These are phyloP conservation scores for Rhodotorula sp. DNA, from an alignment of 1,284 basidiomycete species.

Conservation along the genomic window DNA sequence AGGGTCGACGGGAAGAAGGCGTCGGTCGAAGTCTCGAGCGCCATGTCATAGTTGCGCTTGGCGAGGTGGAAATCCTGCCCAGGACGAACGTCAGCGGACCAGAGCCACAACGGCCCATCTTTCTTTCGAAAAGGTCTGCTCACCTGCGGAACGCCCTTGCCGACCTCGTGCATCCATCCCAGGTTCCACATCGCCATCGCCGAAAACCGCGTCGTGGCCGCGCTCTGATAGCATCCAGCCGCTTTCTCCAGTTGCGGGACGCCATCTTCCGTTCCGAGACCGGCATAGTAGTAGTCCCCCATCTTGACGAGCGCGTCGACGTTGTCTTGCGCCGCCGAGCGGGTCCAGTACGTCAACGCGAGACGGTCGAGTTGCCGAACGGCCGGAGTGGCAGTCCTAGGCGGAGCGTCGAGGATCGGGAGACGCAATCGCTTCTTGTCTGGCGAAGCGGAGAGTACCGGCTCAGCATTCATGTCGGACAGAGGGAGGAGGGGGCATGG, in stretches of 20 bases:
- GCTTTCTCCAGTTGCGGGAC: conserved; percentile 74
- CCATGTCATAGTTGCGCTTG: conserved; percentile 91
- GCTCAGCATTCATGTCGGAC: no score
- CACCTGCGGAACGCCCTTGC: conserved; percentile 81
- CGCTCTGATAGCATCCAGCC: conserved; percentile 86
- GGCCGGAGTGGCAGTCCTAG: conserved; percentile 4
- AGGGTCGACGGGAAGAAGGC: conserved; percentile 83
- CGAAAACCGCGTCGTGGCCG: conserved; percentile 80
- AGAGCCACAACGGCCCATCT: not conserved
- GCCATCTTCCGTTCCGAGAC: conserved; percentile 64
- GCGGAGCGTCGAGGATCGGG: conserved; percentile 28
- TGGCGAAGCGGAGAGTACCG: conserved; percentile 50
- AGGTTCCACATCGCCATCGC: conserved; percentile 97
- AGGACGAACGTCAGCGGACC: not conserved
- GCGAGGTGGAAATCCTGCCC: conserved; percentile 88
- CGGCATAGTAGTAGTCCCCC: conserved; percentile 72
- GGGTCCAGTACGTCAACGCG: conserved; percentile 87
- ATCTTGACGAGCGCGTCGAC: conserved; percentile 92
- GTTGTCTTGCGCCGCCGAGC: conserved; percentile 89
- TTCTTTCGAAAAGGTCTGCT: conserved; percentile 18
- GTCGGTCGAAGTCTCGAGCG: conserved; percentile 78
- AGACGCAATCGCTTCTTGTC: conserved; percentile 68
- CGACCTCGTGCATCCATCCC: conserved; percentile 99
- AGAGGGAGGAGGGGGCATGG: not conserved
- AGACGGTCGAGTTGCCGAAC: conserved; percentile 68